These are phyloP conservation scores for Phialophora macrospora DNA, from an alignment of 2,329 filamentous ascomycete species.

Conservation along the genomic window DNA sequence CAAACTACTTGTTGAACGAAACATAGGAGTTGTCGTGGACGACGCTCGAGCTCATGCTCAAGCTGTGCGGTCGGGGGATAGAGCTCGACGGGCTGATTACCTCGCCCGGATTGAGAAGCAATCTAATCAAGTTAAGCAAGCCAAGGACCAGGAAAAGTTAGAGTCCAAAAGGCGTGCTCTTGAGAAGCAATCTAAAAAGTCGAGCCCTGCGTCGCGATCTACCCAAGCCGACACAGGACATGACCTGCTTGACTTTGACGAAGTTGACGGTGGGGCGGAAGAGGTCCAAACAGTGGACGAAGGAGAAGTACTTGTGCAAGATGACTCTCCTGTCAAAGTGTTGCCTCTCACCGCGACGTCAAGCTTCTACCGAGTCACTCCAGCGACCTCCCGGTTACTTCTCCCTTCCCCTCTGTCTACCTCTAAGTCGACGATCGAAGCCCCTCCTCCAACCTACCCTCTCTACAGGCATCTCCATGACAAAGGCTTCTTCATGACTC, in stretches of 20 bases:
- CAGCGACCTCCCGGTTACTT: slow-evolving; percentile 56
- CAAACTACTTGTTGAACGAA: slow-evolving; percentile 75
- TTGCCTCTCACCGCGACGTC: slow-evolving; percentile 10
- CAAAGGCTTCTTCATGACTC: slow-evolving; percentile 83
- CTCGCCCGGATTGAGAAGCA: slow-evolving; percentile 61
- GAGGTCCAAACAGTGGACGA: slow-evolving; percentile 9
- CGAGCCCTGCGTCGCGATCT: slow-evolving; percentile 35
- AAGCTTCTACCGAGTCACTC: slow-evolving; percentile 49
- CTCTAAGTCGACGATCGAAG: slow-evolving; percentile 40
- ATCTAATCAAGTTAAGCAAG: slow-evolving; percentile 56
- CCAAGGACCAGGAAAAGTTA: slow-evolving; percentile 55
- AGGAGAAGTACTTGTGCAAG: slow-evolving; percentile 4
- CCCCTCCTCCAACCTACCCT: slow-evolving; percentile 64
- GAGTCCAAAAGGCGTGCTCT: slow-evolving; percentile 56
- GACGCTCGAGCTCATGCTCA: slow-evolving; percentile 72
- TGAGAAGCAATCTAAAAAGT: slow-evolving; percentile 54
- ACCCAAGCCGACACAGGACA: neutral
- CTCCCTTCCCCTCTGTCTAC: slow-evolving; percentile 45
- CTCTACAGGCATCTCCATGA: slow-evolving; percentile 81
- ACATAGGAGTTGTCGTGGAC: slow-evolving; percentile 78
- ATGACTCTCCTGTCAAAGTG: slow-evolving; percentile 14
- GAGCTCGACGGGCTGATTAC: slow-evolving; percentile 66
- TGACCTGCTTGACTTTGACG: slow-evolving; percentile 23
- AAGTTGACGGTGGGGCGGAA: slow-evolving; percentile 15
- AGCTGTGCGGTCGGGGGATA: slow-evolving; percentile 64